phyloP scores from a whole-genome alignment of 805 yeast genomes.

The Lipomyces yamanashiensis region DNA sequence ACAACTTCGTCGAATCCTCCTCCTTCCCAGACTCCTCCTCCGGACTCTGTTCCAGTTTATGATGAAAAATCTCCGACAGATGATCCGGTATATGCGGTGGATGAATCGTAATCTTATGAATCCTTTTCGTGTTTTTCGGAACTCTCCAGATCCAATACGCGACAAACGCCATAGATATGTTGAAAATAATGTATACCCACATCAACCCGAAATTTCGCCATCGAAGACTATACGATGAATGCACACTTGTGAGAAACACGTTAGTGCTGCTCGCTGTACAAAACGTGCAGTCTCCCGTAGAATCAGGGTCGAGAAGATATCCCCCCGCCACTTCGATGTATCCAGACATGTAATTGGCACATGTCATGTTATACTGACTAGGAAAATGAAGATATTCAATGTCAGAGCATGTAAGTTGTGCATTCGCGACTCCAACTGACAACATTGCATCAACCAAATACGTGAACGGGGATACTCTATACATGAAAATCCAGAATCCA shows the following conservation, averaged over 20 bases:
- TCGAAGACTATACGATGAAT: slow-evolving; percentile 52
- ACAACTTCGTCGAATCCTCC: too few relatives aligned
- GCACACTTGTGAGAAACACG: slow-evolving; percentile 44
- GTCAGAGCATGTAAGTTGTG: slow-evolving; percentile 55
- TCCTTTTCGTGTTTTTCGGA: slow-evolving; percentile 25
- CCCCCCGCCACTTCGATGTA: slow-evolving; percentile 59
- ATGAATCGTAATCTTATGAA: neutral
- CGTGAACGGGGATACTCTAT: slow-evolving; percentile 72
- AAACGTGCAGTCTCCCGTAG: slow-evolving; percentile 60
- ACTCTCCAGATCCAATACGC: slow-evolving; percentile 39
- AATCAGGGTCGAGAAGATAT: slow-evolving; percentile 54
- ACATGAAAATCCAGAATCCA: slow-evolving; percentile 85
- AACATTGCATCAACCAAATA: slow-evolving; percentile 67
- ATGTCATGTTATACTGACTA: slow-evolving; percentile 61
- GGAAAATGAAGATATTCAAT: slow-evolving; percentile 60
- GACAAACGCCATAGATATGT: slow-evolving; percentile 50
- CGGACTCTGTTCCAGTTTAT: neutral
- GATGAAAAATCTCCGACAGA: neutral
- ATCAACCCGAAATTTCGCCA: slow-evolving; percentile 72
- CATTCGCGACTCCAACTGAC: slow-evolving; percentile 54
- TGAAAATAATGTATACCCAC: slow-evolving; percentile 52
- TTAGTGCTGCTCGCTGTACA: slow-evolving; percentile 27
- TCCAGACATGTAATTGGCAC: slow-evolving; percentile 57
- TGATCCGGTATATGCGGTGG: slow-evolving; percentile 2
- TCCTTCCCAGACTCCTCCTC: neutral